Conservation (phyloP, 164 flowering plant genomes). For the Tetrastigma voinierianum region DNA sequence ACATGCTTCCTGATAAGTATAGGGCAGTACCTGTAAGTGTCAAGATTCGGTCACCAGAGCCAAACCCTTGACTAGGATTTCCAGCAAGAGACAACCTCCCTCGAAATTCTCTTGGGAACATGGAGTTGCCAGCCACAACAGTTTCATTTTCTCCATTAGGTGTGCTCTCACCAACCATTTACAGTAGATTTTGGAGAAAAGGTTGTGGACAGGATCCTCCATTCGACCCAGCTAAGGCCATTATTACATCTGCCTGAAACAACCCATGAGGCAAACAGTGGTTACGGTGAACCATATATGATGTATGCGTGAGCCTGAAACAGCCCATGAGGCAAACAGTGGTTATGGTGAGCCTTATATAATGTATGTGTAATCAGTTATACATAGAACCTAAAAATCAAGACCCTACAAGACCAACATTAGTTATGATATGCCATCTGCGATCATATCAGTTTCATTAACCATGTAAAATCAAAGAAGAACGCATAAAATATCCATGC, state of each 20-base stretch:
- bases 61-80: slow-evolving; percentile 34
- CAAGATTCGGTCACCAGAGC: slow-evolving; percentile 34
- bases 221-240: slow-evolving; percentile 92
- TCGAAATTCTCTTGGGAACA: slow-evolving; percentile 36
- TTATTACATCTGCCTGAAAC: slow-evolving; percentile 88
- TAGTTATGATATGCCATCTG: background rate
- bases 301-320: background rate
- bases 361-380: background rate
- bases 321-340: background rate
- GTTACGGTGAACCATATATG: background rate
- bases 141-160: slow-evolving; percentile 41
- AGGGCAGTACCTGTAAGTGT: slow-evolving; percentile 23
- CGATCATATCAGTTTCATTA: too few species aligned
- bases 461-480: too few species aligned
- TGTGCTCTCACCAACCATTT: slow-evolving; percentile 29
- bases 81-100: slow-evolving; percentile 33
- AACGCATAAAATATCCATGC: too few species aligned
- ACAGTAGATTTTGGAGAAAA: slow-evolving; percentile 46
- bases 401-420: background rate
- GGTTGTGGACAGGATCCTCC: slow-evolving; percentile 92
- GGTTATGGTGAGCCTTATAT: background rate
- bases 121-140: slow-evolving; percentile 20
- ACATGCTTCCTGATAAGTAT: slow-evolving; percentile 6
- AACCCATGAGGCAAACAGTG: slow-evolving; percentile 4
- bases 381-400: too few species aligned